Conservation (phyloP, 164 flowering plant genomes). For the Umbellularia californica region DNA sequence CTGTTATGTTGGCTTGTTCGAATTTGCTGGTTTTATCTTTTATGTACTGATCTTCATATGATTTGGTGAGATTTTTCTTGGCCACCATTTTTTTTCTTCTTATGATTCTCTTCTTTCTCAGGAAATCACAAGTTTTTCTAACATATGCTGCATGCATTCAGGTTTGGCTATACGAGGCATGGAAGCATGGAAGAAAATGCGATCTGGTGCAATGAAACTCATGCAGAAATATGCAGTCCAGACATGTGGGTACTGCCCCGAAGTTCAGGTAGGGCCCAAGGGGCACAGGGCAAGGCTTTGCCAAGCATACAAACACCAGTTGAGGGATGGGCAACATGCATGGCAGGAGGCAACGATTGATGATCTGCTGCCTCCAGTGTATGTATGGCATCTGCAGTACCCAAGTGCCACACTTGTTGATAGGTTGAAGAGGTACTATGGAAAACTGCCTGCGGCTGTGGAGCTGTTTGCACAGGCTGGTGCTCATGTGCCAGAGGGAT, state of each 20-base stretch:
- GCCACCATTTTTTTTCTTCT: not conserved
- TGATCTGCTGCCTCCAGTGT: constrained; percentile 50
- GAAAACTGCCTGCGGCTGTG: constrained; percentile 52
- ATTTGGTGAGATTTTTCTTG: not conserved
- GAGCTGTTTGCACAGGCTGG: constrained; percentile 55
- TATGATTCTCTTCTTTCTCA: not conserved
- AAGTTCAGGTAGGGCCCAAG: constrained; percentile 57
- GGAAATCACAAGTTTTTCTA: not conserved
- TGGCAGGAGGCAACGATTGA: constrained; percentile 60
- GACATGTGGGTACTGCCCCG: constrained; percentile 56
- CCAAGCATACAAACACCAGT: constrained; percentile 52
- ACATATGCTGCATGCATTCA: constrained; percentile 12
- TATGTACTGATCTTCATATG: not conserved
- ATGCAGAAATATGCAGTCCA: constrained; percentile 50
- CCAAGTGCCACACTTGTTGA: constrained; percentile 21
- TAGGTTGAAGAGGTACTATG: constrained; percentile 46
- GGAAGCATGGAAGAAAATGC: constrained; percentile 49
- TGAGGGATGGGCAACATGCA: constrained; percentile 59
- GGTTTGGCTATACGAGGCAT: constrained; percentile 47
- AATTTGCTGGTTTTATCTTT: too few relatives aligned
- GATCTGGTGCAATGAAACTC: constrained; percentile 35
- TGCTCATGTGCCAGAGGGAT: constrained; percentile 34
- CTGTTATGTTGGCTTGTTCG: too few relatives aligned
- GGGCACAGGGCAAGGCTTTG: constrained; percentile 55
- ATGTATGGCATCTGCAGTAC: constrained; percentile 50